These are phyloP conservation scores for Metarhizium robertsii DNA, from an alignment of 2,329 filamentous ascomycete species.

Conservation along the genomic window DNA sequence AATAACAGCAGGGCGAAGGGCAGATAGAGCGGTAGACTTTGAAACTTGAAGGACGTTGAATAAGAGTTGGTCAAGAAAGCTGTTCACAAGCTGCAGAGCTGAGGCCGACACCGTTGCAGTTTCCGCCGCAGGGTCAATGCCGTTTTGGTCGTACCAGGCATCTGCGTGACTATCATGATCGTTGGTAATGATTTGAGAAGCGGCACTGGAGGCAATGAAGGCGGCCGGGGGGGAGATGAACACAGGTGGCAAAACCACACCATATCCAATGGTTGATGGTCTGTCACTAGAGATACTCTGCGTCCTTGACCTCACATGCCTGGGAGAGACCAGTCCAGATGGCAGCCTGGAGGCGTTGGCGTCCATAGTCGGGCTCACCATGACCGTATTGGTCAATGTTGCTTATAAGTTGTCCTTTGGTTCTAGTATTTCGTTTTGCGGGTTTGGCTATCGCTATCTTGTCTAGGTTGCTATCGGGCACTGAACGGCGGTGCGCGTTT, in stretches of 20 bases:
- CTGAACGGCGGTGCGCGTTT: neutral
- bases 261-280: constrained; percentile 49
- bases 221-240: constrained; percentile 67
- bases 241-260: constrained; percentile 56
- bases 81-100: constrained; percentile 74
- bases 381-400: neutral
- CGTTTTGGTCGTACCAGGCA: constrained; percentile 60
- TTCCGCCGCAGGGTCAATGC: constrained; percentile 54
- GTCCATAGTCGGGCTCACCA: constrained; percentile 10
- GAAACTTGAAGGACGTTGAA: constrained; percentile 81
- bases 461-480: neutral
- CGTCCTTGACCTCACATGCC: constrained; percentile 36
- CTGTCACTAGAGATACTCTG: constrained; percentile 64
- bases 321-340: constrained; percentile 24
- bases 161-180: constrained; percentile 70
- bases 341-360: constrained; percentile 1
- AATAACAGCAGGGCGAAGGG: constrained; percentile 70
- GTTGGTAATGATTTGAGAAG: constrained; percentile 84
- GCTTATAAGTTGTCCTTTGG: neutral
- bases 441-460: neutral
- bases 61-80: constrained; percentile 85
- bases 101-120: constrained; percentile 63
- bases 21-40: constrained; percentile 65
- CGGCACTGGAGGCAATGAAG: constrained; percentile 81
- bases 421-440: neutral